Base-by-base conservation (phyloP, 2,329 filamentous ascomycete species). In the Madurella mycetomatis region DNA sequence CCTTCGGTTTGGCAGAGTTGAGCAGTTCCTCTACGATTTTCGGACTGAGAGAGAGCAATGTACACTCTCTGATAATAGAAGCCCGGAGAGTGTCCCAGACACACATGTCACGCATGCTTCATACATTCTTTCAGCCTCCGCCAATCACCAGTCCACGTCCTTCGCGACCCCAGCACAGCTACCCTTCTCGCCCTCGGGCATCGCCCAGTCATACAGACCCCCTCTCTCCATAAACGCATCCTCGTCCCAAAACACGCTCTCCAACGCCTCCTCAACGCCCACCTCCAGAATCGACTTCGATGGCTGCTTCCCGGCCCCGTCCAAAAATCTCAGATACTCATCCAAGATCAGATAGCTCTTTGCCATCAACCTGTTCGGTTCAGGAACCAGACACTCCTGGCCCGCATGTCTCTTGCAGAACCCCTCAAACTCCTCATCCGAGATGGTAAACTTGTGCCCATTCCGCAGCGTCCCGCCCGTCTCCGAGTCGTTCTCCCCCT, bases 261-360 rank as follows among this genome's bases (percentile, higher is more conserved):
- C 34, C 52, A 59, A 17, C 4, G 53, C 54, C 45, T 31, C 54
- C 45, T 55, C 30, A 4, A 58, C 58, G 4, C 51, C 55, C 2
- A 60, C 55, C 17, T 58, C 55, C 16, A 58, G 37, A 9, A 58
- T 51, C 18, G 58, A 41, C 41, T 25, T 25, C 1, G 58, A 60
- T 16, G 46, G 41, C 32, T 48, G 39, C 42, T 54, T 51, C 5
- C 58, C 50, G 13, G 39, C 51, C 2, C 47, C 32, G 16, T 58
- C 56, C 51, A 54, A 41, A 39, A 59, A 59, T 4, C 58, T 25
- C 50, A 56, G 13, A 30, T 56, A 54, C 66, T 81, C 78, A 55
- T 81, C 78, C 19, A 81, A 55, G 34, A 82, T 69, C 15, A 82
- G 67, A 62, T 81, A 81, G 49, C 71, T 76, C 34, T 67, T 73